Evolutionary conservation across 139 green algal genomes (phyloP).

Genomic region (Chlamydomonas urium): DNA sequence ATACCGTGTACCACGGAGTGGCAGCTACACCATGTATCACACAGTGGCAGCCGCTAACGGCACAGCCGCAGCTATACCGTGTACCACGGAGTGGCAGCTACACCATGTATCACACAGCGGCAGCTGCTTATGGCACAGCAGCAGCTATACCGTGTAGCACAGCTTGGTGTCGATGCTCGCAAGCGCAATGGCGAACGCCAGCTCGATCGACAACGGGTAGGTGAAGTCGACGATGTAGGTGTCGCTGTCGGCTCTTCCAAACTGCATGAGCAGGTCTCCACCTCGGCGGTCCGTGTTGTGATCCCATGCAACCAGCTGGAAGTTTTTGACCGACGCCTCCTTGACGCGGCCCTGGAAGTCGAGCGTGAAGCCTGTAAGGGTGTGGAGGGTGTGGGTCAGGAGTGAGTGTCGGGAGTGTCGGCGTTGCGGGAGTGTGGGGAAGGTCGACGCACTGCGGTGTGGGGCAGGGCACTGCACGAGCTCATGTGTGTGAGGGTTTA

Average conservation of each 20-base stretch:
- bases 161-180: slow-evolving; percentile 53
- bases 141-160: slow-evolving; percentile 36
- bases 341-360: slow-evolving; percentile 71
- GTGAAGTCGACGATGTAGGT: slow-evolving; percentile 88
- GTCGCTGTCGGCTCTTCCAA: slow-evolving; percentile 73
- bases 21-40: no score
- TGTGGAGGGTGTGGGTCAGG: no score
- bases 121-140: background rate
- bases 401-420: no score
- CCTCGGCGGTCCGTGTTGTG: slow-evolving; percentile 45
- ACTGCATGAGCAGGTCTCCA: slow-evolving; percentile 29
- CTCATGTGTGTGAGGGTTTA: no score
- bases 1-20: no score
- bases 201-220: slow-evolving; percentile 63
- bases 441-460: no score
- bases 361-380: background rate
- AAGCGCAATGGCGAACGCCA: slow-evolving; percentile 71
- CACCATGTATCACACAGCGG: background rate
- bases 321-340: slow-evolving; percentile 89
- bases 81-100: slow-evolving; percentile 25
- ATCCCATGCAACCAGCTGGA: slow-evolving; percentile 82
- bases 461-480: no score
- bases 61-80: no score
- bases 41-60: no score
- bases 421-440: no score